Conservation (phyloP, 768 basidiomycete species). For the Xerocomus potaroensis region DNA sequence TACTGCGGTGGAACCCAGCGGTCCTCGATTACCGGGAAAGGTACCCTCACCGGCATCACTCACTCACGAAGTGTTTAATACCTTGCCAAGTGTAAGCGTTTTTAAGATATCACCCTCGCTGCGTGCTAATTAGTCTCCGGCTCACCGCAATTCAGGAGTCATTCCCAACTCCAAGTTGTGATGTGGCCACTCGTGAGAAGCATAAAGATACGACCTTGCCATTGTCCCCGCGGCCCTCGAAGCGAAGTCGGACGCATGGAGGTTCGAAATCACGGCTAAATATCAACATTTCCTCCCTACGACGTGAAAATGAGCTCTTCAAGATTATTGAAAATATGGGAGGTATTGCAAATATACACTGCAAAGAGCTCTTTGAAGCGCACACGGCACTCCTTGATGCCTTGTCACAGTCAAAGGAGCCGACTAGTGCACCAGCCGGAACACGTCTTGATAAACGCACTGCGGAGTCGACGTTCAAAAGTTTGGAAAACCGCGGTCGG, state of each 20-base stretch:
- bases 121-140: constrained; percentile 1
- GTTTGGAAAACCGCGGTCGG: constrained; percentile 59
- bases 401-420: constrained; percentile 56
- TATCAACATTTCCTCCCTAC: constrained; percentile 71
- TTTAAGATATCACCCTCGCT: not conserved
- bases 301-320: constrained; percentile 76
- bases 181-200: constrained; percentile 9
- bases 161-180: not conserved
- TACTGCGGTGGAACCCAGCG: constrained; percentile 1
- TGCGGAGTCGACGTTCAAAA: constrained; percentile 52
- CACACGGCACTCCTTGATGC: constrained; percentile 60
- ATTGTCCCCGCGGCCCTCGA: constrained; percentile 15
- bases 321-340: constrained; percentile 61
- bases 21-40: too few relatives aligned
- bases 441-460: constrained; percentile 74
- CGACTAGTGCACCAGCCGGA: constrained; percentile 65
- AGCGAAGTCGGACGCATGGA: constrained; percentile 17
- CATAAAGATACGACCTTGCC: constrained; percentile 7
- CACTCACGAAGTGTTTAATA: not conserved
- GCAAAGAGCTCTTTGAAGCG: constrained; percentile 65
- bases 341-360: constrained; percentile 62
- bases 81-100: constrained; percentile 3
- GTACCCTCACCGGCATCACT: too few relatives aligned
- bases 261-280: constrained; percentile 29
- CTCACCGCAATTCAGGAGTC: too few relatives aligned